Percentiles rank a stretch among this genome's conserved stretches.
These are phyloP conservation scores for Cyclotella sp. DNA, from an alignment of 108 stramenopile species.

Conservation along the genomic window DNA sequence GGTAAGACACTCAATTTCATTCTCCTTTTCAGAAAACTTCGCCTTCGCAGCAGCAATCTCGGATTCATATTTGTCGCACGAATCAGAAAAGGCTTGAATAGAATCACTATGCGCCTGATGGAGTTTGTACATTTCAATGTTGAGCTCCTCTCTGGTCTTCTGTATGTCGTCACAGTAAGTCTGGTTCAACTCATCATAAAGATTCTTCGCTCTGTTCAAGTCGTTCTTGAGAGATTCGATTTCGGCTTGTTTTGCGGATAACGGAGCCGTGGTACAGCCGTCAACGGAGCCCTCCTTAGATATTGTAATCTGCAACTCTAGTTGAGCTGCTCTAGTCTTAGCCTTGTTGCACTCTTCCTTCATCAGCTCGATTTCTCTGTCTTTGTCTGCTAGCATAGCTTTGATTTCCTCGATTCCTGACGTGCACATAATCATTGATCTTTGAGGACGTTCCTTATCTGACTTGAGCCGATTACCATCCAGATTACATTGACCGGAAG, in stretches of 20 bases:
- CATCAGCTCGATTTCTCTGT: slow-evolving; percentile 9
- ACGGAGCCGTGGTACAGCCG: slow-evolving; percentile 1
- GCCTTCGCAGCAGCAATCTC: slow-evolving; percentile 2
- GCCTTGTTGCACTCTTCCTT: slow-evolving; percentile 14
- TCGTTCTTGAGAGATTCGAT: background rate
- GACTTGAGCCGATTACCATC: background rate
- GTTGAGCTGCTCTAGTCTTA: slow-evolving; percentile 7
- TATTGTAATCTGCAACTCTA: background rate
- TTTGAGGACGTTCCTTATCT: background rate
- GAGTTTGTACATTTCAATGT: background rate
- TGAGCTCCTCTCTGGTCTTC: slow-evolving; percentile 17
- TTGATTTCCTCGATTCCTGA: background rate
- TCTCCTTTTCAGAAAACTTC: background rate
- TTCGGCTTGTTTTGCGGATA: slow-evolving; percentile 9
- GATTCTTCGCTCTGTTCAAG: background rate
- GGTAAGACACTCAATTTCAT: slow-evolving; percentile 9
- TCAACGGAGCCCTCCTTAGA: background rate
- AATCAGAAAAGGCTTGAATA: slow-evolving; percentile 8
- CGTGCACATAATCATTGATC: background rate
- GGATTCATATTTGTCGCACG: slow-evolving; percentile 5
- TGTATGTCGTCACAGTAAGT: slow-evolving; percentile 13
- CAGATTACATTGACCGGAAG: background rate
- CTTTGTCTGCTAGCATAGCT: background rate
- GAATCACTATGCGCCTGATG: slow-evolving; percentile 19
- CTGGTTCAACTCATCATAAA: slow-evolving; percentile 11